Conservation (phyloP, 148 eudicot species). For the Chenopodium suecicum region DNA sequence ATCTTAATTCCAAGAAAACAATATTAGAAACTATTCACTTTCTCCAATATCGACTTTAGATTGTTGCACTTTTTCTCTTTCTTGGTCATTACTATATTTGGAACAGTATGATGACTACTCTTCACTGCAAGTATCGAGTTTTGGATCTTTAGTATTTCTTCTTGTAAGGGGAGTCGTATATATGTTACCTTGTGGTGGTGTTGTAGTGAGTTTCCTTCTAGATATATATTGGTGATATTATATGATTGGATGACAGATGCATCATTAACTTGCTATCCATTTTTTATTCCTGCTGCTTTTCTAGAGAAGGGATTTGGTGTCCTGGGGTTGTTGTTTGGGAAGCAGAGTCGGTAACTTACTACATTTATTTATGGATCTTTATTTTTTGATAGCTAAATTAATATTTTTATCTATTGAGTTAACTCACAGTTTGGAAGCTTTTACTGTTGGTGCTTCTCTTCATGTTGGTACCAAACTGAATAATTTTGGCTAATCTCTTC, state of each 20-base stretch:
- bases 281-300: neutral
- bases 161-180: neutral
- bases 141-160: neutral
- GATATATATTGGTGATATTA: neutral
- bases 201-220: neutral
- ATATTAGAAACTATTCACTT: neutral
- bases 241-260: neutral
- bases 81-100: neutral
- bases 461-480: neutral
- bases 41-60: neutral
- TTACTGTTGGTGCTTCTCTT: neutral
- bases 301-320: neutral
- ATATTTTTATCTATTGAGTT: neutral
- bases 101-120: neutral
- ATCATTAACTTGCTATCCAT: neutral
- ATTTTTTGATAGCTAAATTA: neutral
- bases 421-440: neutral
- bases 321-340: neutral
- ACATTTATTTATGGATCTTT: neutral
- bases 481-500: neutral
- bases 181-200: neutral
- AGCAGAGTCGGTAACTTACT: neutral
- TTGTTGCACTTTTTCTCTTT: neutral
- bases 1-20: neutral
- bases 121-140: neutral